Conservation (phyloP, 2,329 filamentous ascomycete species). For the Berkeleyomyces rouxiae region DNA sequence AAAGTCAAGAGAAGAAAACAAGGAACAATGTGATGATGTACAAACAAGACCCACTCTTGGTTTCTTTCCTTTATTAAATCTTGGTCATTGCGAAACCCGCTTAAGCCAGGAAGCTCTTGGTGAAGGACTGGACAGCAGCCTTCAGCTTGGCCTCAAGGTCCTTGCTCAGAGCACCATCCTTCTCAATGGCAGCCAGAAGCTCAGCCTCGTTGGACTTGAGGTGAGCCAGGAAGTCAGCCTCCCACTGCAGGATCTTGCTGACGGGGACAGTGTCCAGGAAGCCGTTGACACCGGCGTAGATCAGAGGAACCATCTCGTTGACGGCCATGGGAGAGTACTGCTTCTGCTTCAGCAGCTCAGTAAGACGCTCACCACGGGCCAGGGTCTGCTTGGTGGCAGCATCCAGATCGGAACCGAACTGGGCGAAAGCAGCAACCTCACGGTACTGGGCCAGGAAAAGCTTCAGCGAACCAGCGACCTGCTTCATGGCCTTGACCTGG, state of each 20-base stretch:
- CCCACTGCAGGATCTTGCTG: constrained; percentile 80
- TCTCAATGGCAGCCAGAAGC: constrained; percentile 72
- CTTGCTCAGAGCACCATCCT: constrained; percentile 93
- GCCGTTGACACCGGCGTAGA: constrained; percentile 99
- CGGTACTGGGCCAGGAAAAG: constrained; percentile 99
- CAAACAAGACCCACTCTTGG: constrained; percentile 26
- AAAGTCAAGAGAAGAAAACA: constrained; percentile 32
- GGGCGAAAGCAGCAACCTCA: constrained; percentile 98
- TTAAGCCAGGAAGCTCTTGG: constrained; percentile 73
- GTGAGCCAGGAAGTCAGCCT: constrained; percentile 84
- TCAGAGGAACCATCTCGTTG: constrained; percentile 99
- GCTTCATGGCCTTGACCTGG: constrained; percentile 99
- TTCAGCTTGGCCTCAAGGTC: constrained; percentile 71
- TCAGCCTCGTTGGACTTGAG: constrained; percentile 81
- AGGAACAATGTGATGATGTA: constrained; percentile 25
- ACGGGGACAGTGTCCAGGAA: constrained; percentile 79
- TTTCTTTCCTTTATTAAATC: constrained; percentile 17
- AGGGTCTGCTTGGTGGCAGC: constrained; percentile 98
- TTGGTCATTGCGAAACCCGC: constrained; percentile 15
- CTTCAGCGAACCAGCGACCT: constrained; percentile 98
- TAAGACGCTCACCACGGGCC: constrained; percentile 93
- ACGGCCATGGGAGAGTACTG: constrained; percentile 98
- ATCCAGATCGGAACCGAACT: constrained; percentile 99
- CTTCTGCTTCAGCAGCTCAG: constrained; percentile 99
- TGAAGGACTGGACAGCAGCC: constrained; percentile 64